A percentile compares a stretch with the other conserved stretches of the same genome.
These are phyloP conservation scores for Sisymbrium altissimum DNA, from an alignment of 345 rosid genomes.

Conservation along the genomic window DNA sequence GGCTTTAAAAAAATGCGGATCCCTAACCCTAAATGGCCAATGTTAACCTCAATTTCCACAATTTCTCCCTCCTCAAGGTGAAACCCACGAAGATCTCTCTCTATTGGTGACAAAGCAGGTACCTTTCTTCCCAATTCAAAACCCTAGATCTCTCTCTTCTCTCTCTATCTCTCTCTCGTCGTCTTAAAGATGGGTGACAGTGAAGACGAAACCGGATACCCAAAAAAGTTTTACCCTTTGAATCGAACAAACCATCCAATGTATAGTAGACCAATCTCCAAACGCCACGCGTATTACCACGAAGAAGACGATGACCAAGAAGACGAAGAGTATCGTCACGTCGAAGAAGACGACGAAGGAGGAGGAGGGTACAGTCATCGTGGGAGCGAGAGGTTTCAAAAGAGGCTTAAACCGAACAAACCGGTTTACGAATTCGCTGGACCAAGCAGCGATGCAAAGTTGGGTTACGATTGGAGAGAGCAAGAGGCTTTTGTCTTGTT, in stretches of 20 bases:
- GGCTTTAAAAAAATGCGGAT: constrained; percentile 14
- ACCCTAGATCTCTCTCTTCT: constrained; percentile 30
- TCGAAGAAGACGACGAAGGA: constrained; percentile 44
- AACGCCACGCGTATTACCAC: constrained; percentile 33
- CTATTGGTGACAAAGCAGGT: not conserved
- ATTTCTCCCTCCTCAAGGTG: not conserved
- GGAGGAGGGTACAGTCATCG: constrained; percentile 34
- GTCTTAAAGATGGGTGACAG: constrained; percentile 59
- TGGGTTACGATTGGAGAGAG: constrained; percentile 85
- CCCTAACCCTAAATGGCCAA: constrained; percentile 21
- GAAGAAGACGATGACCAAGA: constrained; percentile 35
- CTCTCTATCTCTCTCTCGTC: constrained; percentile 8
- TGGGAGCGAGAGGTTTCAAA: constrained; percentile 57
- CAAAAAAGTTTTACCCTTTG: constrained; percentile 49
- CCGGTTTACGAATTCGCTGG: constrained; percentile 74
- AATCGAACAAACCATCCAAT: constrained; percentile 59
- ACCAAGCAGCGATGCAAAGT: constrained; percentile 56
- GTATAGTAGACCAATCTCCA: constrained; percentile 27
- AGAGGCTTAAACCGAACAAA: constrained; percentile 74
- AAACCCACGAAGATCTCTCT: not conserved
- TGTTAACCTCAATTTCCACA: not conserved
- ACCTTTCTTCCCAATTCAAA: not conserved
- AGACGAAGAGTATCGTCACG: constrained; percentile 7
- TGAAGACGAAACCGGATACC: constrained; percentile 72
- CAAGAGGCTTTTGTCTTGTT: constrained; percentile 76